phyloP scores from a whole-genome alignment of 768 basidiomycete species.

The Mrakia hoshinonis region DNA sequence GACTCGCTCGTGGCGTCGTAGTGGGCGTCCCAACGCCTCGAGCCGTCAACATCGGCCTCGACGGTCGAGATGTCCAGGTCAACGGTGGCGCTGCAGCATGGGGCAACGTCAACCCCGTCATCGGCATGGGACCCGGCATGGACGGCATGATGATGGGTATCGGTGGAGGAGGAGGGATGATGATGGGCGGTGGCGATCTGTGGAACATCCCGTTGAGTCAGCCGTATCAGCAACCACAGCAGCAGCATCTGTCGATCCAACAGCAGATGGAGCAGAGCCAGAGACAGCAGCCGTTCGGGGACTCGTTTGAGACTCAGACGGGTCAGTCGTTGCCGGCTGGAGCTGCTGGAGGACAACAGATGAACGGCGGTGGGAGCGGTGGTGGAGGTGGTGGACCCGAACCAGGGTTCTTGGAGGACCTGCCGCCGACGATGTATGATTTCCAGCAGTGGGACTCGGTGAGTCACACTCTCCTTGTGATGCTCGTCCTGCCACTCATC shows the following conservation, averaged over 20 bases:
- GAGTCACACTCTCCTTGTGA: neutral
- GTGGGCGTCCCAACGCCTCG: conserved; percentile 26
- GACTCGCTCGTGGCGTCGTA: conserved; percentile 18
- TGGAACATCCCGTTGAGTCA: neutral
- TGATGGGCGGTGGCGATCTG: too few relatives aligned
- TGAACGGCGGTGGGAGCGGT: neutral
- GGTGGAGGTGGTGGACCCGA: too few relatives aligned
- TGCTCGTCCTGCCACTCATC: neutral
- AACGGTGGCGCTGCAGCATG: neutral
- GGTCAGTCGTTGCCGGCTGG: too few relatives aligned
- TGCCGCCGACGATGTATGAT: conserved; percentile 36
- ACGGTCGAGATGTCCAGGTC: too few relatives aligned
- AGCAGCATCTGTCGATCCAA: neutral
- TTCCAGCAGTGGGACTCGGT: conserved; percentile 33
- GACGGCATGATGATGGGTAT: conserved; percentile 18
- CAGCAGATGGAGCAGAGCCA: neutral
- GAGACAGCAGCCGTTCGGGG: too few relatives aligned
- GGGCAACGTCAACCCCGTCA: neutral
- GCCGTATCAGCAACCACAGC: neutral
- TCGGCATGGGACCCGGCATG: neutral
- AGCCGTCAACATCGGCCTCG: conserved; percentile 2
- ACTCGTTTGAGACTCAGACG: too few relatives aligned
- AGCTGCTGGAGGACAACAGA: too few relatives aligned
- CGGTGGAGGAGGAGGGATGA: too few relatives aligned
- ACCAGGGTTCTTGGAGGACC: conserved; percentile 33